phyloP scores from a whole-genome alignment of 768 basidiomycete species.

The Holtermannia corniformis region DNA sequence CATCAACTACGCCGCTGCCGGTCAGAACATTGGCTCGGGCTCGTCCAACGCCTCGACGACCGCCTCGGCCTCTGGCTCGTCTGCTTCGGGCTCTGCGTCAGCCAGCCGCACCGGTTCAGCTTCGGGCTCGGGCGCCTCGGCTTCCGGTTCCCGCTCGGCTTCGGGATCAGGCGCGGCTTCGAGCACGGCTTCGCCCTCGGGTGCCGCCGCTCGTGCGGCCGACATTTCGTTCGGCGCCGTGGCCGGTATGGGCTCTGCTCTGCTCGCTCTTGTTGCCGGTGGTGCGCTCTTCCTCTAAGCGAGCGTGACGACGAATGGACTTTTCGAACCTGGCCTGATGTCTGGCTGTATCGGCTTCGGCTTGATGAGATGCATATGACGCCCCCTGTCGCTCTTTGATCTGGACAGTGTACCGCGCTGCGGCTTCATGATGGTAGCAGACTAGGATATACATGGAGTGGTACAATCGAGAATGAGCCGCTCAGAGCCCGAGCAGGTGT shows the following conservation, averaged over 20 bases:
- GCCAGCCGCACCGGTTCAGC: slow-evolving; percentile 7
- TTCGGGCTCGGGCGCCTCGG: slow-evolving; percentile 2
- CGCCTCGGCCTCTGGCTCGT: slow-evolving; percentile 25
- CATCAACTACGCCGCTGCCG: slow-evolving; percentile 30
- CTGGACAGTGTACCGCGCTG: too few relatives aligned
- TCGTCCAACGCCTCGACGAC: slow-evolving; percentile 52
- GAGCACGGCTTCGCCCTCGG: slow-evolving; percentile 16
- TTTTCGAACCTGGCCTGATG: too few relatives aligned
- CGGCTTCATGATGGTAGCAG: too few relatives aligned
- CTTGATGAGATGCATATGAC: too few relatives aligned
- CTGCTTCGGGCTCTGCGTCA: slow-evolving; percentile 13
- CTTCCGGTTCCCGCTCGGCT: neutral
- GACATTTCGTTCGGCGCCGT: slow-evolving; percentile 16
- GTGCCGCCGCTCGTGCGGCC: neutral
- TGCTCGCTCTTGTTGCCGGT: slow-evolving; percentile 22
- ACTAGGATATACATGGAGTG: too few relatives aligned
- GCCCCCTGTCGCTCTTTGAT: too few relatives aligned
- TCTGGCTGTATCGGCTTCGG: too few relatives aligned
- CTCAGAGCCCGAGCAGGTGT: slow-evolving; percentile 69
- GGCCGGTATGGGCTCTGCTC: slow-evolving; percentile 3
- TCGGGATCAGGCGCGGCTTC: slow-evolving; percentile 6
- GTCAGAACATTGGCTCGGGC: slow-evolving; percentile 44
- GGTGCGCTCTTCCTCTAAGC: slow-evolving; percentile 26
- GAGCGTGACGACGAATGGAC: too few relatives aligned
- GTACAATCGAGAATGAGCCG: too few relatives aligned